A percentile compares a stretch with the other conserved stretches of the same genome.
Conservation (phyloP, 2,329 filamentous ascomycete genomes). For the Penicillium polonicum region DNA sequence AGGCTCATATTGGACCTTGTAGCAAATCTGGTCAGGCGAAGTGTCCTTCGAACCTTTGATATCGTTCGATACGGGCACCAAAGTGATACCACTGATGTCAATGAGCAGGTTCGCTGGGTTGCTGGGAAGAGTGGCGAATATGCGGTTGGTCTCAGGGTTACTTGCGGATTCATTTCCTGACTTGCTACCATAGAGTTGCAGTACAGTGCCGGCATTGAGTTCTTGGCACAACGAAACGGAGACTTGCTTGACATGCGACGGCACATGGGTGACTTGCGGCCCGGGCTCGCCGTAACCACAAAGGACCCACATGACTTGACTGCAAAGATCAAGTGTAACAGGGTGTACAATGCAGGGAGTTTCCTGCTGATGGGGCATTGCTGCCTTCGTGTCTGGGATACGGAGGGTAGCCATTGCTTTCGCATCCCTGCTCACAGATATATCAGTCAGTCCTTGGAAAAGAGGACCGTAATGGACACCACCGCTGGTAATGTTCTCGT, state of each 20-base stretch:
- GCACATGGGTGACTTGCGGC: slow-evolving; percentile 13
- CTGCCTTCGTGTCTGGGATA: slow-evolving; percentile 17
- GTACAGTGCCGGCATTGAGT: slow-evolving; percentile 7
- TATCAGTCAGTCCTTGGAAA: slow-evolving; percentile 16
- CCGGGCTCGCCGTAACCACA: slow-evolving; percentile 18
- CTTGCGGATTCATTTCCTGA: slow-evolving; percentile 12
- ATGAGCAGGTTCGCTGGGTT: slow-evolving; percentile 12
- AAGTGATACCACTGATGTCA: slow-evolving; percentile 17
- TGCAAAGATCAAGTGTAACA: slow-evolving; percentile 19
- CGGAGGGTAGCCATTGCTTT: slow-evolving; percentile 15
- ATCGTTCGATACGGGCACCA: slow-evolving; percentile 19
- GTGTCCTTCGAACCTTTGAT: slow-evolving; percentile 17
- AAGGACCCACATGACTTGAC: slow-evolving; percentile 21
- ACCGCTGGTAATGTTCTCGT: slow-evolving; percentile 16
- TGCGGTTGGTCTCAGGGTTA: slow-evolving; percentile 14
- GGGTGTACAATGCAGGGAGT: slow-evolving; percentile 18
- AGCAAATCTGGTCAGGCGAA: slow-evolving; percentile 16
- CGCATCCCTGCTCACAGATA: slow-evolving; percentile 1
- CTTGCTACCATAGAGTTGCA: slow-evolving; percentile 15
- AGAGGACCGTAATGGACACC: slow-evolving; percentile 20
- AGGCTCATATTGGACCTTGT: slow-evolving; percentile 22
- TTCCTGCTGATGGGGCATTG: slow-evolving; percentile 19
- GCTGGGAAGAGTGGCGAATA: slow-evolving; percentile 14
- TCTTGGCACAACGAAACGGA: slow-evolving; percentile 12
- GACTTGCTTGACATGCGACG: slow-evolving; percentile 18